Evolutionary conservation across 768 basidiomycete species (phyloP).

Genomic region (Tulasnella sp.): DNA sequence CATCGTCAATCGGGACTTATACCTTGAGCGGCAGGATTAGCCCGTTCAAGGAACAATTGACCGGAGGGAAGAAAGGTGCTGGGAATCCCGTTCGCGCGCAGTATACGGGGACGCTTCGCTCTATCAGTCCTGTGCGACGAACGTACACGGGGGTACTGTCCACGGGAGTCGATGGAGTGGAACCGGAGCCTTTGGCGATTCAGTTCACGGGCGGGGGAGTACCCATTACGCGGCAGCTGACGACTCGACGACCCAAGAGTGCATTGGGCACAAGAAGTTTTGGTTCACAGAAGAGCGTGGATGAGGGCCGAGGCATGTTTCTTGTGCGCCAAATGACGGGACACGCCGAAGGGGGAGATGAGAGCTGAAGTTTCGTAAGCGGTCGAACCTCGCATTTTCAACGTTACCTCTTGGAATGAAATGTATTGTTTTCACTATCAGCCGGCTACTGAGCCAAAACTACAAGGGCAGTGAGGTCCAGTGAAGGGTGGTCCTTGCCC

Average conservation of each 20-base stretch:
- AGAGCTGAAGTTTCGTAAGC: too few relatives aligned
- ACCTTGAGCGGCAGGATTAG: slow-evolving; percentile 30
- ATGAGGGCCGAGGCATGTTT: slow-evolving; percentile 64
- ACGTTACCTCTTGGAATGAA: too few relatives aligned
- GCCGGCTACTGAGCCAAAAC: too few relatives aligned
- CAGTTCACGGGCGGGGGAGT: slow-evolving; percentile 16
- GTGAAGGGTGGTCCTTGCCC: too few relatives aligned
- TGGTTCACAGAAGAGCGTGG: slow-evolving; percentile 35
- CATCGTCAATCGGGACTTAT: not conserved
- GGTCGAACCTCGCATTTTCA: too few relatives aligned
- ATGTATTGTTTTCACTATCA: too few relatives aligned
- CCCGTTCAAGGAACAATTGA: slow-evolving; percentile 55
- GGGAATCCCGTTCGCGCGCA: not conserved
- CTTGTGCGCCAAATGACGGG: slow-evolving; percentile 72
- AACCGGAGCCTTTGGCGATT: not conserved
- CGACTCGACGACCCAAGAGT: slow-evolving; percentile 49
- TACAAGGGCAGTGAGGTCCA: too few relatives aligned
- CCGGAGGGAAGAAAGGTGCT: slow-evolving; percentile 29
- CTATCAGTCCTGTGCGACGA: slow-evolving; percentile 6
- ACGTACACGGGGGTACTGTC: not conserved
- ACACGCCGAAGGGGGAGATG: not conserved
- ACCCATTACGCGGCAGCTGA: slow-evolving; percentile 27
- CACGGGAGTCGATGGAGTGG: not conserved
- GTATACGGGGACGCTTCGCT: not conserved
- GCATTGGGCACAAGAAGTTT: slow-evolving; percentile 24